A percentile compares a stretch with the other conserved stretches of the same genome.
These are phyloP conservation scores for Candida vartiovaarae DNA, from an alignment of 805 yeast genomes.

Conservation along the genomic window DNA sequence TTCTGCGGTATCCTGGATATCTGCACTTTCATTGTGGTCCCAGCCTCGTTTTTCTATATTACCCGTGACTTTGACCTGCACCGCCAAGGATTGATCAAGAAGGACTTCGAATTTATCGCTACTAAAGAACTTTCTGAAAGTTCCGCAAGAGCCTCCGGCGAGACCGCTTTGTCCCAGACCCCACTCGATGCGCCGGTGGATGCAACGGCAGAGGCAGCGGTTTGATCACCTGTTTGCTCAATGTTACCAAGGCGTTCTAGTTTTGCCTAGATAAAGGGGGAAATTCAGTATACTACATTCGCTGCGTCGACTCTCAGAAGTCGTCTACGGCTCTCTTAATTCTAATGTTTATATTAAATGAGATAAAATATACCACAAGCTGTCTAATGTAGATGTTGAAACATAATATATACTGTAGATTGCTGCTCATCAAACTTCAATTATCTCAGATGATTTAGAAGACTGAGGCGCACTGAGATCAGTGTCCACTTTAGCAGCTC, in stretches of 20 bases:
- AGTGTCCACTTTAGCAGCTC: background rate
- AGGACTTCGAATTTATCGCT: conserved; percentile 10
- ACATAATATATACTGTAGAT: conserved; percentile 38
- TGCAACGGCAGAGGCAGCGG: background rate
- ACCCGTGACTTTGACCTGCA: conserved; percentile 8
- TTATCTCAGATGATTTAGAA: too few relatives aligned
- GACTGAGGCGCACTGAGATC: background rate
- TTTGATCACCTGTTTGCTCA: too few relatives aligned
- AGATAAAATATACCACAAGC: conserved; percentile 44
- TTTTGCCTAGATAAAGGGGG: too few relatives aligned
- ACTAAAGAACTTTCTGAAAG: conserved; percentile 6
- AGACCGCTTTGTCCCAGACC: conserved; percentile 19
- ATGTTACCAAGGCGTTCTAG: too few relatives aligned
- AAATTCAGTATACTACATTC: background rate
- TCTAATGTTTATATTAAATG: conserved; percentile 9
- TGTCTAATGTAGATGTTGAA: conserved; percentile 62
- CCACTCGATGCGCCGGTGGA: background rate
- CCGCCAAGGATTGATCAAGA: conserved; percentile 3
- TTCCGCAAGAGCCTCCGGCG: conserved; percentile 27
- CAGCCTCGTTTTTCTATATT: conserved; percentile 25
- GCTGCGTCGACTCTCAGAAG: background rate
- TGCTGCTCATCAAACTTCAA: too few relatives aligned
- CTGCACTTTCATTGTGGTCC: conserved; percentile 34
- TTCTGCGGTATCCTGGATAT: conserved; percentile 47
- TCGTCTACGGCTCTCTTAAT: conserved; percentile 9